A percentile compares a stretch with the other conserved stretches of the same genome.
Conservation (phyloP, 2,329 filamentous ascomycete genomes). For the Chaetomiaceae sp. region DNA sequence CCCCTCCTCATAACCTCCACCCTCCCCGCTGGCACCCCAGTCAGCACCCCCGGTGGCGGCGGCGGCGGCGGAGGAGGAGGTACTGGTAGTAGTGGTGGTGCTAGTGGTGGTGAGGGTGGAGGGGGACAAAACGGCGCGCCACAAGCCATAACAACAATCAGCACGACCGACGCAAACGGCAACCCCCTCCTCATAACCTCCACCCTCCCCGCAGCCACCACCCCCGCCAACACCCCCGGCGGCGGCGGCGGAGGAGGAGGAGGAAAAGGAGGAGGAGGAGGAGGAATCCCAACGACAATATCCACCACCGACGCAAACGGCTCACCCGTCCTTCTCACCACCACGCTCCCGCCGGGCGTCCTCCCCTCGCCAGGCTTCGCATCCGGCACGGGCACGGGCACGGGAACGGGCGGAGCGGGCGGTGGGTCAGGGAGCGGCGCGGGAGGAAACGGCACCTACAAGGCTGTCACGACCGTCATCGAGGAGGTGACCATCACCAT, state of each 20-base stretch:
- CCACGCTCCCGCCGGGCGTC: constrained; percentile 12
- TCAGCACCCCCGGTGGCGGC: neutral
- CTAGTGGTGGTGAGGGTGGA: neutral
- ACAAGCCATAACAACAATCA: neutral
- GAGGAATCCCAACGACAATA: neutral
- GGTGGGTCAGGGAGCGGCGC: neutral
- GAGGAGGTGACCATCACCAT: constrained; percentile 16
- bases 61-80: neutral
- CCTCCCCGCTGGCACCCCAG: neutral
- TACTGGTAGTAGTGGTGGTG: neutral
- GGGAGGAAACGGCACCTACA: neutral
- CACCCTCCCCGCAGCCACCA: constrained; percentile 8
- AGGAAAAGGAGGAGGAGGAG: neutral
- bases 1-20: neutral
- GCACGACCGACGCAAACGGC: constrained; percentile 10
- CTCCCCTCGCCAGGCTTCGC: constrained; percentile 4
- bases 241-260: neutral
- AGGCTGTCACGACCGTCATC: constrained; percentile 9
- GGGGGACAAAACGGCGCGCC: neutral
- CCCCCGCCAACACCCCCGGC: constrained; percentile 1
- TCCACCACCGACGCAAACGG: constrained; percentile 11
- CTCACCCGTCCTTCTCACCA: constrained; percentile 4
- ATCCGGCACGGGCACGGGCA: neutral
- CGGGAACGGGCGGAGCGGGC: too few relatives aligned
- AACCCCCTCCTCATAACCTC: constrained; percentile 7